Evolutionary conservation across 2,329 filamentous ascomycete genomes (phyloP), one percentile per base, ranked within the genome.

Genomic region (Stagonosporopsis chrysanthemi): DNA sequence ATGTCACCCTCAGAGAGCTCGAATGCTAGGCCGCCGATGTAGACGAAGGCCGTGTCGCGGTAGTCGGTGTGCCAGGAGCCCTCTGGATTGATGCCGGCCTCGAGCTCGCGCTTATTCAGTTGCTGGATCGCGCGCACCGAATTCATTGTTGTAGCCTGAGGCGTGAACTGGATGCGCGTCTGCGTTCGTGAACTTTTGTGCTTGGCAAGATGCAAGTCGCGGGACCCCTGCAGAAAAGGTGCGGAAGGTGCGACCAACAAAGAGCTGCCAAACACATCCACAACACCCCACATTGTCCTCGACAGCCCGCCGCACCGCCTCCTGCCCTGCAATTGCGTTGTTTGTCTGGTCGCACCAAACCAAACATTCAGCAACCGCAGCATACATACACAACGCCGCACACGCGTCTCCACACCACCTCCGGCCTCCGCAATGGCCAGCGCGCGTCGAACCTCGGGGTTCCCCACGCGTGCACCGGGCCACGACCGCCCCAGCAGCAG

Each of bases 11-110:
- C 95, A 45, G 92, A 92, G 38, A 99, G 84, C 71, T 96, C 91
- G 78, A 90, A 96, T 3, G 93, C 92, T 12, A 99, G 84, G 26
- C 94, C 94, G 72, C 96, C 96, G 67, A 99, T 93, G 82, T 97
- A 97, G 74, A 99, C 82, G 77, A 94, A 99, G 58, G 95, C 96
- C 2, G 95, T 98, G 80, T 96, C 95, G 79, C 92, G 91, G 79
- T 98, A 99, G 81, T 99, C 96, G 75, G 90, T 89, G 76, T 98
- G 94, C 94, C 94, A 98, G 55, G 94, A 97, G 62, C 90, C 94
- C 78, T 92, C 88, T 39, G 93, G 89, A 2, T 89, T 84, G 66
- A 92, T 93, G 69, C 89, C 91, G 75, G 92, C 88, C 77, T 97
- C 93, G 61, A 99, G 90, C 79, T 99, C 95, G 67, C 88, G 89